These are phyloP conservation scores for Collybia mongolica DNA, from an alignment of 768 basidiomycete species.

Conservation along the genomic window DNA sequence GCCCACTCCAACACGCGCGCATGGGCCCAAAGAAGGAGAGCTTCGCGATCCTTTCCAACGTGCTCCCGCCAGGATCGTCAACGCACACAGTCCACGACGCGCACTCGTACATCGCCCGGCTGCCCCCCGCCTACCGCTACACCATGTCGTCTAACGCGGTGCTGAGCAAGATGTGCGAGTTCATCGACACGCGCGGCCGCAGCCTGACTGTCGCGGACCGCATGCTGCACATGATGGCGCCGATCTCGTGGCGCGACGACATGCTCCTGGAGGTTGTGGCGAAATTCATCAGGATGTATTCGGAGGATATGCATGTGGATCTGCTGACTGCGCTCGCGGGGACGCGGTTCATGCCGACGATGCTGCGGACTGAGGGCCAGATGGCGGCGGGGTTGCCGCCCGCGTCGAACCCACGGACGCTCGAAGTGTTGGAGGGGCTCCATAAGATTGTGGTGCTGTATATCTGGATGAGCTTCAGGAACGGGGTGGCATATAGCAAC, in stretches of 20 bases:
- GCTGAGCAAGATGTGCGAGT: conserved; percentile 29
- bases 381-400: conserved; percentile 19
- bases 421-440: conserved; percentile 58
- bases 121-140: conserved; percentile 44
- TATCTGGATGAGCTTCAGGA: conserved; percentile 80
- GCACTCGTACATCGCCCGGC: conserved; percentile 42
- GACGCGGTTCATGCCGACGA: conserved; percentile 33
- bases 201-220: conserved; percentile 45
- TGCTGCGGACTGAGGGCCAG: conserved; percentile 40
- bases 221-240: conserved; percentile 45
- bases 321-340: conserved; percentile 33
- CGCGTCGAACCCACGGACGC: conserved; percentile 10
- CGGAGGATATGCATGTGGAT: conserved; percentile 38
- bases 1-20: conserved; percentile 51
- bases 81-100: conserved; percentile 48
- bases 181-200: conserved; percentile 39
- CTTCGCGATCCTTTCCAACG: conserved; percentile 21
- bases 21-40: conserved; percentile 26
- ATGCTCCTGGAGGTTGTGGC: conserved; percentile 29
- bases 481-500: conserved; percentile 66
- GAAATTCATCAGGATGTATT: conserved; percentile 42
- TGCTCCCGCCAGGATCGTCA: conserved; percentile 42
- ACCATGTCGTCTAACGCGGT: conserved; percentile 1
- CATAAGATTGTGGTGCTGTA: conserved; percentile 80
- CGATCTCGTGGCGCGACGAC: conserved; percentile 51